Evolutionary conservation across 768 basidiomycete species (phyloP), one percentile per base, ranked within the genome.

Genomic region (Leccinum rimulosum): DNA sequence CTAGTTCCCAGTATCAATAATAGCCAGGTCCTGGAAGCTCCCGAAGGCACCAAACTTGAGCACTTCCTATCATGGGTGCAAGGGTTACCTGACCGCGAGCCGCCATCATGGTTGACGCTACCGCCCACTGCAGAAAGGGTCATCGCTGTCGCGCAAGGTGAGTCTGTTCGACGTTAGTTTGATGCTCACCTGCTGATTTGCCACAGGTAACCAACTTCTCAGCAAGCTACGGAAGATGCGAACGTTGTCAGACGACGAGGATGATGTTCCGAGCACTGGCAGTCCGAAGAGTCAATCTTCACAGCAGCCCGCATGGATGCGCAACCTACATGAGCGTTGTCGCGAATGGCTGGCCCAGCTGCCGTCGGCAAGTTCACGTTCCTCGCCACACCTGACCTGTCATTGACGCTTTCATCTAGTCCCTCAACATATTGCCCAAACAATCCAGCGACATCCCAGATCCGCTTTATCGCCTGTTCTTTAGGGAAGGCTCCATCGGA

Each of bases 301-400:
- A 2, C 85, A 89, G 56, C 90, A 92, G 68, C 95, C 96, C 22
- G 91, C 89, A 2, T 99, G 96, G 96, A 98, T 98, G 96, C 84
- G 90, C 33, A 80, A 83, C 19, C 77, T 98, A 43, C 79, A 88
- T 52, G 88, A 90, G 55, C 86, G 92, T 43, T 92, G 93, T 70
- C 80, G 83, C 43, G 91, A 92, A 69, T 96, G 95, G 93, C 80
- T 95, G 52, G 76, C 75, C 3, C 80, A 84, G 54, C 72, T 98
- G 4, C 96, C 95, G 38, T 73, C 80, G 47, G 95, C 94, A 67
- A 67, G 86, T 70, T 40, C 33, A 15, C 53, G 28, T 53, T 22
- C 14, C 5, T 31, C 12, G 14, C 4, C 19, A 56, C 7, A 33
- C 55, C 6, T 31, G 54, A 54, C 22, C 49, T 5, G 35, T 60